Conservation (phyloP, 306 rosid species). For the Gleditsia sinensis region DNA sequence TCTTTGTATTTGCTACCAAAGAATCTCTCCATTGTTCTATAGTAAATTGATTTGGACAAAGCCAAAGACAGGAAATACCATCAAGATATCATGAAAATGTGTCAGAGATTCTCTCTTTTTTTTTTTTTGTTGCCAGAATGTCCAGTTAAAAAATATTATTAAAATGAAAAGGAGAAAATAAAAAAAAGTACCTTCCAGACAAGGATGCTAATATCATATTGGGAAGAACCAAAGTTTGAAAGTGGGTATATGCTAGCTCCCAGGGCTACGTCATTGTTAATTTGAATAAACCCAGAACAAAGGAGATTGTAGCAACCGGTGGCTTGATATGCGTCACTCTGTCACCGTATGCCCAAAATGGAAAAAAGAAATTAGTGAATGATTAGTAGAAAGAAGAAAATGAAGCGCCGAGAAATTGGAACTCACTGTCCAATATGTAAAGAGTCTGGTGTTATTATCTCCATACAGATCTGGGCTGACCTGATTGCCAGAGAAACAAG, state of each 20-base stretch:
- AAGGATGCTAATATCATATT: constrained; percentile 59
- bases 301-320: constrained; percentile 69
- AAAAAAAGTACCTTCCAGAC: constrained; percentile 56
- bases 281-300: constrained; percentile 64
- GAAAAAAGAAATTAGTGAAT: constrained; percentile 5
- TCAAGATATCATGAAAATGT: constrained; percentile 31
- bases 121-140: constrained; percentile 37
- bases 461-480: constrained; percentile 63
- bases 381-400: constrained; percentile 17
- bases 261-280: constrained; percentile 54
- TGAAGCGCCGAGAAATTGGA: constrained; percentile 6
- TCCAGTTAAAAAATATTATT: constrained; percentile 33
- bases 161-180: neutral
- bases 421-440: constrained; percentile 66
- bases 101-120: constrained; percentile 46
- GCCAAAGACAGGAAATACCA: neutral
- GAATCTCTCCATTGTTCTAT: neutral
- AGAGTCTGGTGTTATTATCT: constrained; percentile 60
- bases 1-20: too few species aligned
- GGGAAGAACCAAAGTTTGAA: constrained; percentile 52
- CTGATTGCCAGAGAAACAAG: constrained; percentile 37
- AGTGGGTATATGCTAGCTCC: constrained; percentile 60
- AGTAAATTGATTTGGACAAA: neutral
- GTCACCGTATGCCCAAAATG: constrained; percentile 16
- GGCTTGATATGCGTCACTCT: constrained; percentile 71